Evolutionary conservation across 768 basidiomycete species (phyloP).

Genomic region (Myochromella boudieri): DNA sequence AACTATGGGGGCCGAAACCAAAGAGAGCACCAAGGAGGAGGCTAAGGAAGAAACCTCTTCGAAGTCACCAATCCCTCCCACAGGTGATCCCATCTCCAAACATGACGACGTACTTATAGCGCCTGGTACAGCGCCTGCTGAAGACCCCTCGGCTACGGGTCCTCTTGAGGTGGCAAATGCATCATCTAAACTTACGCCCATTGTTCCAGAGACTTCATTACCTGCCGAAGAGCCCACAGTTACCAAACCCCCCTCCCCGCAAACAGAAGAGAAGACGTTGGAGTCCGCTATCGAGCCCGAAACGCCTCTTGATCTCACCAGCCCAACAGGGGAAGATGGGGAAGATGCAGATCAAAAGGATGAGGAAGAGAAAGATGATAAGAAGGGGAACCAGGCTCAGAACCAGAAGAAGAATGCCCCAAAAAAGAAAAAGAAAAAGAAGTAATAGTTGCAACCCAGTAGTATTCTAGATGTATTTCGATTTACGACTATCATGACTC

Average conservation of each 20-base stretch:
- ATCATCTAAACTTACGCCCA: no score
- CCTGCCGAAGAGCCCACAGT: neutral
- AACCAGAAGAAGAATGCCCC: no score
- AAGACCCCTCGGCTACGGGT: neutral
- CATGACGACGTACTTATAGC: no score
- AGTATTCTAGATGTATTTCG: constrained; percentile 6
- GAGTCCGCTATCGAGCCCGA: constrained; percentile 8
- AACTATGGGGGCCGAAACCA: neutral
- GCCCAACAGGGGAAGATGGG: constrained; percentile 13
- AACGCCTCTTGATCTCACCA: constrained; percentile 9
- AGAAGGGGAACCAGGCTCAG: no score
- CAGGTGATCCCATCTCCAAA: no score
- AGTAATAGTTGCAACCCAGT: constrained; percentile 10
- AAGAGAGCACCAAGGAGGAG: constrained; percentile 5
- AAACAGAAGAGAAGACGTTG: neutral
- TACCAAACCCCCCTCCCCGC: neutral
- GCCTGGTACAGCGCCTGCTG: neutral
- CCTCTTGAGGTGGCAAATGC: no score
- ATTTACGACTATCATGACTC: no score
- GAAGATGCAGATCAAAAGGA: constrained; percentile 13
- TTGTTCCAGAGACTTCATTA: neutral
- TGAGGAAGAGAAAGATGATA: constrained; percentile 17
- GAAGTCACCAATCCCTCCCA: no score
- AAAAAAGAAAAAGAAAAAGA: constrained; percentile 12
- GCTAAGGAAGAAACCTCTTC: no score